Evolutionary conservation across 495 filamentous ascomycete species (phyloP).

Genomic region (Patellaria atrata): DNA sequence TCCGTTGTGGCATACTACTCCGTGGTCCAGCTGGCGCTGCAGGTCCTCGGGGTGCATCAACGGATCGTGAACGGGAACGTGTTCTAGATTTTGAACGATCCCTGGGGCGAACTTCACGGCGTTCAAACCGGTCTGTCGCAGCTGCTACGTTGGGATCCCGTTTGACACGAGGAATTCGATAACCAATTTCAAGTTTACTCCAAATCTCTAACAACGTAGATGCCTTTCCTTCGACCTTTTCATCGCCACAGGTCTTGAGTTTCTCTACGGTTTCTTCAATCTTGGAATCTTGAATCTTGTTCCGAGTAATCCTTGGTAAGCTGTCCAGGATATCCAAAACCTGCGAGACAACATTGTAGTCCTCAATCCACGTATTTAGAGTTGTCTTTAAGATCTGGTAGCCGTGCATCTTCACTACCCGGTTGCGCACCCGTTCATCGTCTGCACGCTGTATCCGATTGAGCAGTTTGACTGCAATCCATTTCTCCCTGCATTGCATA

Average conservation of each 20-base stretch:
- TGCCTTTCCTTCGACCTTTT: conserved; percentile 59
- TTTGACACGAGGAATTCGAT: conserved; percentile 79
- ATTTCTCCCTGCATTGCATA: conserved; percentile 97
- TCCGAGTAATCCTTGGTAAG: conserved; percentile 82
- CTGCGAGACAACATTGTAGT: conserved; percentile 76
- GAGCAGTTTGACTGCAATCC: conserved; percentile 94
- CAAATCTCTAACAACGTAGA: conserved; percentile 63
- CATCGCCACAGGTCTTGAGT: conserved; percentile 53
- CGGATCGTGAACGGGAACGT: conserved; percentile 37
- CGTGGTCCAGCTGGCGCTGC: conserved; percentile 53
- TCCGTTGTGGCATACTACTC: conserved; percentile 48
- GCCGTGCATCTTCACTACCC: conserved; percentile 90
- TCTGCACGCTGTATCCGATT: conserved; percentile 78
- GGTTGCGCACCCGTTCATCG: conserved; percentile 75
- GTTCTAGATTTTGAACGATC: conserved; percentile 33
- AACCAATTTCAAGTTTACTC: conserved; percentile 82
- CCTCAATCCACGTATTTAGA: conserved; percentile 69
- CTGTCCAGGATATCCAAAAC: conserved; percentile 79
- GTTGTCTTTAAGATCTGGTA: conserved; percentile 87
- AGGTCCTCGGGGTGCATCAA: conserved; percentile 26
- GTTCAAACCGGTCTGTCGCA: conserved; percentile 48
- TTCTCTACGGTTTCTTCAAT: conserved; percentile 73
- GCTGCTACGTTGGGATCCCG: conserved; percentile 38
- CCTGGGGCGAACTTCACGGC: conserved; percentile 40
- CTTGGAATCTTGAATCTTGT: conserved; percentile 94